Base-by-base conservation (phyloP, 2,329 filamentous ascomycete genomes). In the Penicillium janthinellum region DNA sequence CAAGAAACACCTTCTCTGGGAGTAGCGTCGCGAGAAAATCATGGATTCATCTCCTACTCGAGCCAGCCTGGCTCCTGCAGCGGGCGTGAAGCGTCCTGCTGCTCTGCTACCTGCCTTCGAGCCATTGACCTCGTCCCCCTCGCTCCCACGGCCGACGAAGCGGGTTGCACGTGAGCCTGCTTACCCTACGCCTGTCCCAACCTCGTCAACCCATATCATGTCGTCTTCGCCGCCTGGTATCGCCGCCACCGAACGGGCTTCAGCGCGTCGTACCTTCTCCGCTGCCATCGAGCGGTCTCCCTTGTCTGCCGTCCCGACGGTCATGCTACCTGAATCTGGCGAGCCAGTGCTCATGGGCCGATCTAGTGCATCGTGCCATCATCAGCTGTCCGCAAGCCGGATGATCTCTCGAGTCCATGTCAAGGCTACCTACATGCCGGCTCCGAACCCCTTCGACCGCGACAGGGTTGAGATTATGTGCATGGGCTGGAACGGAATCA, bases 401-500 rank as follows among this genome's bases (percentile, higher is more conserved):
- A 86, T 96, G 60, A 92, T 99, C 64, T 98, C 95, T 71, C 90
- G 95, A 72, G 87, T 98, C 25, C 95, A 99, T 74, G 90, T 97
- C 76, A 90, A 91, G 78, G 93, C 92, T 64, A 86, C 88, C 55
- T 99, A 93, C 75, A 86, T 94, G 64, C 84, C 89, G 22, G 86
- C 91, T 12, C 79, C 83, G 20, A 83, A 85, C 57, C 84, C 85
- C 5, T 84, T 91, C 69, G 87, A 91, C 67, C 83, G 87, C 63
- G 91, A 90, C 74, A 89, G 87, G 75, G 86, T 99, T 49, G 91
- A 96, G 76, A 90, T 99, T 69, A 84, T 91, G 70, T 99, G 95
- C 81, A 86, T 90, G 71, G 95, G 95, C 22, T 98, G 94, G 94
- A 99, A 99, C 75, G 95, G 95, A 15, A 83, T 95, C 66, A 96